These are phyloP conservation scores for Penicillium riverlandense DNA, from an alignment of 495 filamentous ascomycete genomes.

Conservation along the genomic window DNA sequence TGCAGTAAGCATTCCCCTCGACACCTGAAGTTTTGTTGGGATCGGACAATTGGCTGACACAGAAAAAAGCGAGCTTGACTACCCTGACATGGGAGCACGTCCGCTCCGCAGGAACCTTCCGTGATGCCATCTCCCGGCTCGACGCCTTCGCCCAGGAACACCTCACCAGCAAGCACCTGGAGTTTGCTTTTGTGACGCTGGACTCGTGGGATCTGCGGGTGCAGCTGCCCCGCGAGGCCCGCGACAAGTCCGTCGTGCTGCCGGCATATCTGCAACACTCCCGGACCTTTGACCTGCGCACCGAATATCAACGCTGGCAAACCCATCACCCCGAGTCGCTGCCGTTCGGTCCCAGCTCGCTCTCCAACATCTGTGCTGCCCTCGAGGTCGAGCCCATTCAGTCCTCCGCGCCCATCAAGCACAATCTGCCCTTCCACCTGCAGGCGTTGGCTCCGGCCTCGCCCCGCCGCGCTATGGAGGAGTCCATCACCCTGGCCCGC, in stretches of 20 bases:
- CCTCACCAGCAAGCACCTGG: slow-evolving; percentile 72
- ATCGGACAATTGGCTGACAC: slow-evolving; percentile 23
- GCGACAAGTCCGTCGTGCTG: slow-evolving; percentile 93
- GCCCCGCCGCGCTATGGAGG: slow-evolving; percentile 95
- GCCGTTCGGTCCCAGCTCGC: slow-evolving; percentile 88
- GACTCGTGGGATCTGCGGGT: slow-evolving; percentile 98
- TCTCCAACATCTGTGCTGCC: slow-evolving; percentile 95
- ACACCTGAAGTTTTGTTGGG: background rate
- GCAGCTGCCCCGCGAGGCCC: slow-evolving; percentile 92
- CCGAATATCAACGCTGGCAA: slow-evolving; percentile 97
- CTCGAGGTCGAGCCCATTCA: slow-evolving; percentile 96
- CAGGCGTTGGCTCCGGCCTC: slow-evolving; percentile 94
- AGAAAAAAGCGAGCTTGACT: slow-evolving; percentile 76
- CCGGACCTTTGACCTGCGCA: slow-evolving; percentile 89
- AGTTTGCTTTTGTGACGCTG: slow-evolving; percentile 96
- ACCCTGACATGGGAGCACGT: slow-evolving; percentile 99
- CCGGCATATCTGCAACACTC: slow-evolving; percentile 98
- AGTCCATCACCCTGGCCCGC: slow-evolving; percentile 86
- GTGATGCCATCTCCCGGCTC: slow-evolving; percentile 92
- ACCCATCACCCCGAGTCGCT: slow-evolving; percentile 95
- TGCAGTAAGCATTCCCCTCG: slow-evolving; percentile 68
- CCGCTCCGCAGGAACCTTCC: slow-evolving; percentile 89
- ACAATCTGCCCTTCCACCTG: slow-evolving; percentile 95
- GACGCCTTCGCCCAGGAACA: slow-evolving; percentile 88
- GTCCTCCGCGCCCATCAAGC: slow-evolving; percentile 94